A percentile compares a stretch with the other conserved stretches of the same genome.
Evolutionary conservation across 495 filamentous ascomycete genomes (phyloP).

Genomic region (Lophium mytilinum): DNA sequence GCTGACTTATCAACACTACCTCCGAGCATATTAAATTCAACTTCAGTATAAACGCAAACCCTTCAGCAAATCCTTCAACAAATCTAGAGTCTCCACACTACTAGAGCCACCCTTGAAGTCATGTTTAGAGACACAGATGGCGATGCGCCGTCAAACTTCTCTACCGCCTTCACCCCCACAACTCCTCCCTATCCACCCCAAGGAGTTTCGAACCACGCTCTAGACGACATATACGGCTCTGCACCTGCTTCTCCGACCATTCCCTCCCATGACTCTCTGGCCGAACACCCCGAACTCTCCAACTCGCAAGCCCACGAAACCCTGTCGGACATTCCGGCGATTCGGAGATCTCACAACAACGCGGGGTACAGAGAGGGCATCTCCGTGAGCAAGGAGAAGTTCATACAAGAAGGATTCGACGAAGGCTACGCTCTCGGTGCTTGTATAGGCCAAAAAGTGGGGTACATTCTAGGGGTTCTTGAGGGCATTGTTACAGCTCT

Average conservation of each 20-base stretch:
- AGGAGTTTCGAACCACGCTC: slow-evolving; percentile 10
- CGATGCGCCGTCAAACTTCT: slow-evolving; percentile 1
- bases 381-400: slow-evolving; percentile 55
- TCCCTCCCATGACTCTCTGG: not conserved
- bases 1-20: too few relatives aligned
- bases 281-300: not conserved
- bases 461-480: slow-evolving; percentile 60
- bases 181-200: slow-evolving; percentile 5
- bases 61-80: too few relatives aligned
- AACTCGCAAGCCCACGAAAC: slow-evolving; percentile 29
- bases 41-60: too few relatives aligned
- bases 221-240: slow-evolving; percentile 36
- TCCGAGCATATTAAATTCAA: too few relatives aligned
- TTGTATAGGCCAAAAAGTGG: slow-evolving; percentile 61
- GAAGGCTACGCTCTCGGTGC: slow-evolving; percentile 77
- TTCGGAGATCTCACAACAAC: slow-evolving; percentile 65
- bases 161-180: not conserved
- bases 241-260: slow-evolving; percentile 24
- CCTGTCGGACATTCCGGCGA: slow-evolving; percentile 64
- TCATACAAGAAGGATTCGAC: slow-evolving; percentile 80
- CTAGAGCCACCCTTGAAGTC: not conserved
- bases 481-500: slow-evolving; percentile 49
- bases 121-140: slow-evolving; percentile 13
- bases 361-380: slow-evolving; percentile 91
- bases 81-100: too few relatives aligned